Evolutionary conservation across 2,329 filamentous ascomycete species (phyloP).

Genomic region (Talaromyces atroroseus): DNA sequence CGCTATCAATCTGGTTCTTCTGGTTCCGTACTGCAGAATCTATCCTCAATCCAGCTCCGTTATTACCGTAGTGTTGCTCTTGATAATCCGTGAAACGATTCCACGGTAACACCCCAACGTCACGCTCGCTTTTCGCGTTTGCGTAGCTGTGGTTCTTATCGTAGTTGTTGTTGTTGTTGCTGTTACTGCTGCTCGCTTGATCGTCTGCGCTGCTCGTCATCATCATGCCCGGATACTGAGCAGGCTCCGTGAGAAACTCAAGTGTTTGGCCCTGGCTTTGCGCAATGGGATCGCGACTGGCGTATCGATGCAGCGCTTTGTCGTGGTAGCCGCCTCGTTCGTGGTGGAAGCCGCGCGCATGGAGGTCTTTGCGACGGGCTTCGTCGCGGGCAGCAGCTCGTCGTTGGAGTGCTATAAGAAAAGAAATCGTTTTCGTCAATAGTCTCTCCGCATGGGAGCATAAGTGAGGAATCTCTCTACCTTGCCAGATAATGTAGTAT

Average conservation of each 20-base stretch:
- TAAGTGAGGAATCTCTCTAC: constrained; percentile 15
- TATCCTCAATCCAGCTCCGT: constrained; percentile 4
- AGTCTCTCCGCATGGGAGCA: background rate
- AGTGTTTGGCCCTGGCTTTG: constrained; percentile 13
- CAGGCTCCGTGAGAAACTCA: constrained; percentile 12
- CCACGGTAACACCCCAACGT: background rate
- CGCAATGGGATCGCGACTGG: constrained; percentile 10
- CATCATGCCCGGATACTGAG: background rate
- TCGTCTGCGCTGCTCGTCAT: no score
- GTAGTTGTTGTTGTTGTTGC: background rate
- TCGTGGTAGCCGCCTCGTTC: constrained; percentile 21
- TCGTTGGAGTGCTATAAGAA: constrained; percentile 20
- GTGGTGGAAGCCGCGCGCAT: constrained; percentile 19
- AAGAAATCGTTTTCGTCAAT: background rate
- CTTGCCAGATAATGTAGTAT: constrained; percentile 32
- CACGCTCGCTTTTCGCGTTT: background rate
- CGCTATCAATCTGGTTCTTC: constrained; percentile 1
- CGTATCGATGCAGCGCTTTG: constrained; percentile 22
- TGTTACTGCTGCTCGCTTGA: background rate
- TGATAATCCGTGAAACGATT: background rate
- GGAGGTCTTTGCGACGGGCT: constrained; percentile 28
- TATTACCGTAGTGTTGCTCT: background rate
- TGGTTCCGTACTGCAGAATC: background rate
- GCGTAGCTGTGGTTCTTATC: background rate
- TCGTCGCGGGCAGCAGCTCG: constrained; percentile 25